Conservation (phyloP, 805 yeast species). For the Blastobotrys peoriensis region DNA sequence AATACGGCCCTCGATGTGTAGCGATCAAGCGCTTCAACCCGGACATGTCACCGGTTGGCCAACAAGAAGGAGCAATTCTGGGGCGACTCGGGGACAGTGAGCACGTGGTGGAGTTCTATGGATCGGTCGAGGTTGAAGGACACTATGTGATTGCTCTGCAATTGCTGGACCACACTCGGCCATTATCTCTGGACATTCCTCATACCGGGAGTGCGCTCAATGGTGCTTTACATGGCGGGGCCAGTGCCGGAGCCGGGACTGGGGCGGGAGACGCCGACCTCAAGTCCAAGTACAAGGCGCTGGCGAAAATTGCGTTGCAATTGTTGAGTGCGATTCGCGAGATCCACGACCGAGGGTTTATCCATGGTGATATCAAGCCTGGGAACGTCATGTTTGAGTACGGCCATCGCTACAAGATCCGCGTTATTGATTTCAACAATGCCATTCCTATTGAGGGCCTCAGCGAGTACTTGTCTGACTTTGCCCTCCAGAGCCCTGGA, state of each 20-base stretch:
- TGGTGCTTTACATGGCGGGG: no score
- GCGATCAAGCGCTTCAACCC: conserved; percentile 9
- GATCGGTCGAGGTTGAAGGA: conserved; percentile 6
- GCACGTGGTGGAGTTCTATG: conserved; percentile 6
- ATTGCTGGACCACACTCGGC: conserved; percentile 5
- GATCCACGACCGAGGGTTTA: conserved; percentile 17
- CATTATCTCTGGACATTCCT: background rate
- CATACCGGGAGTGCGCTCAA: no score
- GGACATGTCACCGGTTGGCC: conserved; percentile 4
- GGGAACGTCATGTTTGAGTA: conserved; percentile 15
- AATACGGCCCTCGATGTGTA: conserved; percentile 2
- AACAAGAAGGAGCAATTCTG: conserved; percentile 9
- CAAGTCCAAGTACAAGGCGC: background rate
- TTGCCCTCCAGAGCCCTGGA: conserved; percentile 20
- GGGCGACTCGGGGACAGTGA: conserved; percentile 2
- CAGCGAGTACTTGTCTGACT: conserved; percentile 17
- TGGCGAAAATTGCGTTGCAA: conserved; percentile 22
- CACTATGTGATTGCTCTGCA: conserved; percentile 7
- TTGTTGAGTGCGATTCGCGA: conserved; percentile 18
- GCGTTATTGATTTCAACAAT: conserved; percentile 23
- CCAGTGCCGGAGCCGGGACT: no score
- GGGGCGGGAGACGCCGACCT: background rate
- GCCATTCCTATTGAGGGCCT: conserved; percentile 11
- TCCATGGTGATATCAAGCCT: conserved; percentile 24
- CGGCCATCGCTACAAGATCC: conserved; percentile 11